Base-by-base conservation (phyloP, 495 filamentous ascomycete genomes). In the Thozetella sp. region DNA sequence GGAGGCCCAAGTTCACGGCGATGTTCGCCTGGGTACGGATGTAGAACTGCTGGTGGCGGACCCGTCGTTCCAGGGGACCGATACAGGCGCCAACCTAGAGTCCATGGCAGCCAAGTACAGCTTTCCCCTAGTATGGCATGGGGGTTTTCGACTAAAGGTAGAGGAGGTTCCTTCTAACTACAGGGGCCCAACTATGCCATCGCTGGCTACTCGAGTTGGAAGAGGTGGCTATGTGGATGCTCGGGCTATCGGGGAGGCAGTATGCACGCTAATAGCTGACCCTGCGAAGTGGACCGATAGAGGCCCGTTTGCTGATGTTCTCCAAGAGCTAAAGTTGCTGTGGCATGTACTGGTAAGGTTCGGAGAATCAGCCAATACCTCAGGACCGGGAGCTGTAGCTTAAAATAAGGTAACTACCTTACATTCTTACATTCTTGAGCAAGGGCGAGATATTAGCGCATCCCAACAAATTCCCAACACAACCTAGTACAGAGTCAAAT, bases 261-360 rank as follows among this genome's bases (percentile, higher is more conserved):
- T 61, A 17, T 40, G 43, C 9, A 22, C 46, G 2, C 24, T 57
- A 40, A 46, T n/a, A 23, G 25, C 24, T 4, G 53, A 61, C 26
- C 34, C 43, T 9, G 40, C 15, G 12, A 12, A 13, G 22, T 55
- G 53, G 53, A 19, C 3, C 19, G 58, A 61, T 22, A 61, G 58
- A 34, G 58, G 53, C 12, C n/a, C 24, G 25, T 26, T 48, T 10
- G 17, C 2, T 9, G 51, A 61, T 15, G 58, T 52, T 30, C 24
- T 61, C 20, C 58, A 61, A 20, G 58, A 61, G 45, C 22, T 61
- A 45, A 61, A 61, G 45, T 25, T 54, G 19, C 19, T 61, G 2
- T 61, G 58, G 58, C 58, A 61, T 37, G 59, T 63, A 19, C 53
- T 56, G 19, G 58, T 63, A 22, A 19, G 57, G 34, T 63, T 59